phyloP scores from a whole-genome alignment of 208 protist species.

The Trypanosoma grayi region DNA sequence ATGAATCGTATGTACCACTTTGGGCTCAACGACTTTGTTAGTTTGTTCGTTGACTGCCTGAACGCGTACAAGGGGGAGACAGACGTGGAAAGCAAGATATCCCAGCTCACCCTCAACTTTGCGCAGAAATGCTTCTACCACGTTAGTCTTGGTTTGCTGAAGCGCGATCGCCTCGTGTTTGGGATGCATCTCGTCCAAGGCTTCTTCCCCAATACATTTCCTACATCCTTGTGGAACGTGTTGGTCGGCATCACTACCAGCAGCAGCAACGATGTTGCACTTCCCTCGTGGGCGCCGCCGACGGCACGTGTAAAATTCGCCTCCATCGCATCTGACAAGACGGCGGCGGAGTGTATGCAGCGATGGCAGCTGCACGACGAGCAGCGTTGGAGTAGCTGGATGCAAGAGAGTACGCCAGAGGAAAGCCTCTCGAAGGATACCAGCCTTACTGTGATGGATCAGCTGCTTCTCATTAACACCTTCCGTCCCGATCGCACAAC shows the following conservation, averaged over 20 bases:
- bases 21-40: conserved; percentile 90
- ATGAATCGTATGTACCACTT: conserved; percentile 98
- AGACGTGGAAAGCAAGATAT: conserved; percentile 52
- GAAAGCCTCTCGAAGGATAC: conserved; percentile 30
- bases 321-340: conserved; percentile 38
- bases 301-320: conserved; percentile 55
- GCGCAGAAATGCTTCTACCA: conserved; percentile 66
- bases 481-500: conserved; percentile 96
- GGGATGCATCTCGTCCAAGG: conserved; percentile 93
- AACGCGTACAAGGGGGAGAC: conserved; percentile 38
- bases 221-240: conserved; percentile 77
- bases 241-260: conserved; percentile 66
- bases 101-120: conserved; percentile 49
- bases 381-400: conserved; percentile 75
- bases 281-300: conserved; percentile 63
- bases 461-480: conserved; percentile 92
- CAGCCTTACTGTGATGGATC: conserved; percentile 85
- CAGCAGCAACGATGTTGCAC: conserved; percentile 20
- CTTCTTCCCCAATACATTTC: conserved; percentile 80
- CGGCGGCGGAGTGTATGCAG: conserved; percentile 32
- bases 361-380: conserved; percentile 62
- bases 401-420: conserved; percentile 67
- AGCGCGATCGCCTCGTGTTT: conserved; percentile 93
- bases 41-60: conserved; percentile 69
- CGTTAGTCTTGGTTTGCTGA: conserved; percentile 79